phyloP scores from a whole-genome alignment of 371 early-diverging fungal genomes.

The Mortierella sp. region DNA sequence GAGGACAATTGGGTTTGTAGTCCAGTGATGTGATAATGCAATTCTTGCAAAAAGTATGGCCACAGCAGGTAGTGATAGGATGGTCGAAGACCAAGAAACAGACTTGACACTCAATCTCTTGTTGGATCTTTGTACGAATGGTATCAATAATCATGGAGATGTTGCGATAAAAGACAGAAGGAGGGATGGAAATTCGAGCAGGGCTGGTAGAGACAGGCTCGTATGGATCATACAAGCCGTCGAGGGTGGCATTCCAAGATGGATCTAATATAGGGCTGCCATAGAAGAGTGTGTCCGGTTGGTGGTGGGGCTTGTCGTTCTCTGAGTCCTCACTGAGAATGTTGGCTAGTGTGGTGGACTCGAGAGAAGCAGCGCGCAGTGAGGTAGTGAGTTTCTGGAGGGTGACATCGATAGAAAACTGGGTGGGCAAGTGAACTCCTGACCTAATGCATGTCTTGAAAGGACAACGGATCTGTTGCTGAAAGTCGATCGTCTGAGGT shows the following conservation, averaged over 20 bases:
- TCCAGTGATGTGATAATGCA: slow-evolving; percentile 69
- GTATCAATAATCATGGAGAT: slow-evolving; percentile 24
- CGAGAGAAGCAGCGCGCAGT: slow-evolving; percentile 19
- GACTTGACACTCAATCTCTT: slow-evolving; percentile 71
- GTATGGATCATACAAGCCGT: slow-evolving; percentile 26
- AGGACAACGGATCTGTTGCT: slow-evolving; percentile 32
- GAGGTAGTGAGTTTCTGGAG: slow-evolving; percentile 42
- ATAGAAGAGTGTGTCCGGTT: slow-evolving; percentile 31
- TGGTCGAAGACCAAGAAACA: slow-evolving; percentile 65
- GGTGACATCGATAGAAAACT: slow-evolving; percentile 42
- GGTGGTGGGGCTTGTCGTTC: slow-evolving; percentile 13
- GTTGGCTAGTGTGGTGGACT: slow-evolving; percentile 11
- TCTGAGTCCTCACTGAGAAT: slow-evolving; percentile 23
- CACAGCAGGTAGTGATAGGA: slow-evolving; percentile 77
- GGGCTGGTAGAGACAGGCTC: not conserved
- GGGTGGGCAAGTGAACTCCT: slow-evolving; percentile 55
- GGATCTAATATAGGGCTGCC: slow-evolving; percentile 5
- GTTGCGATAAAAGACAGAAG: slow-evolving; percentile 21
- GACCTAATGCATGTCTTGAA: slow-evolving; percentile 32
- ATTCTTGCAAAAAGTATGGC: slow-evolving; percentile 76
- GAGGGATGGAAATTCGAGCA: not conserved
- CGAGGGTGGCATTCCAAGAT: slow-evolving; percentile 26
- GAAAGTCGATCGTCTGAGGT: slow-evolving; percentile 24
- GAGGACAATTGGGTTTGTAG: slow-evolving; percentile 59
- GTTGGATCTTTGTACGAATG: slow-evolving; percentile 32